These are phyloP conservation scores for Aspergillus caelatus DNA, from an alignment of 2,329 filamentous ascomycete genomes.

Conservation along the genomic window DNA sequence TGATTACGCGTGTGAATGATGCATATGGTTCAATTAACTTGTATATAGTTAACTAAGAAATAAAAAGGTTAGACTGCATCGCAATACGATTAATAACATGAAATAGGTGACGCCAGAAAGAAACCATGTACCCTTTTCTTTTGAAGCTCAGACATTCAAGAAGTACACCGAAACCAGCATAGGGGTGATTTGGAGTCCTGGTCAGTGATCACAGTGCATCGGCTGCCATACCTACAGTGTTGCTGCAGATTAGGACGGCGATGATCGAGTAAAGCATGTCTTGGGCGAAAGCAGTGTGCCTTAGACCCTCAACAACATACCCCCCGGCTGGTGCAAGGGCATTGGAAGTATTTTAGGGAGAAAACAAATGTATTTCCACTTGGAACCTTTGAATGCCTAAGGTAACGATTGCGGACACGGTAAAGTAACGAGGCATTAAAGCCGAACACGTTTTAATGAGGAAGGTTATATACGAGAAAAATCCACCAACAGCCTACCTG, in stretches of 20 bases:
- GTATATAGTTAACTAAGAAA: neutral
- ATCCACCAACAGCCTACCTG: neutral
- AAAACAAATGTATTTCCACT: neutral
- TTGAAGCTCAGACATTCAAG: neutral
- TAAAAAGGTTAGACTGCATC: neutral
- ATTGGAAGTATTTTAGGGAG: neutral
- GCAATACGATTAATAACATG: neutral
- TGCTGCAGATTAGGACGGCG: neutral
- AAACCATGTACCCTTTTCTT: neutral
- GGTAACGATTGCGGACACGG: neutral
- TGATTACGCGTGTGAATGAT: neutral
- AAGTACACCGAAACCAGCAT: neutral
- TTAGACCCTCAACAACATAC: neutral
- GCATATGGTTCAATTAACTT: neutral
- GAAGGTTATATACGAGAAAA: neutral
- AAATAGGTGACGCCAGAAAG: neutral
- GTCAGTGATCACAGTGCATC: no score
- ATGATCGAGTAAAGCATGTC: neutral
- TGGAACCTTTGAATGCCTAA: neutral
- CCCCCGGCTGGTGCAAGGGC: neutral
- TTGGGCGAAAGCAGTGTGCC: neutral
- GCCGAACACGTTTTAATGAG: no score
- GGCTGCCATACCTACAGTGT: neutral
- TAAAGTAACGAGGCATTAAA: no score
- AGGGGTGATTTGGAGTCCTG: neutral